Percentiles rank a stretch among this genome's conserved stretches.
phyloP scores from a whole-genome alignment of 2,329 filamentous ascomycete genomes.

The Colletotrichum sp. region DNA sequence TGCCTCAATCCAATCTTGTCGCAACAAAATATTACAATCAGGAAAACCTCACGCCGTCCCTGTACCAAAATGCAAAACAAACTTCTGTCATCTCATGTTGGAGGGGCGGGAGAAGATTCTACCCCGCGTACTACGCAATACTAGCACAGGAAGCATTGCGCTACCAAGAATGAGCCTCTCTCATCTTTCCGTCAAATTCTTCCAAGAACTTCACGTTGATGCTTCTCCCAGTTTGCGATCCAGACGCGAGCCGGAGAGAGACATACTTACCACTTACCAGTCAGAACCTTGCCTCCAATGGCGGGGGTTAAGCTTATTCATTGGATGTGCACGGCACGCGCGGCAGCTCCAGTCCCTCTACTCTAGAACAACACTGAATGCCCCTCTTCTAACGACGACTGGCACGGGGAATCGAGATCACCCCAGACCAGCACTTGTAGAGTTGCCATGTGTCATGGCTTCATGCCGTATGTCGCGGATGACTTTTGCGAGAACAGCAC shows the following conservation, averaged over 20 bases:
- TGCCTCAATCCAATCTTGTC: too few relatives aligned
- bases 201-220: not conserved
- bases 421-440: not conserved
- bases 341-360: not conserved
- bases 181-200: not conserved
- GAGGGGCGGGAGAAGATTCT: not conserved
- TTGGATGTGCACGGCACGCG: not conserved
- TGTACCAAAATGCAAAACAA: not conserved
- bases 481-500: not conserved
- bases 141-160: not conserved
- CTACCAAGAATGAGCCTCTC: not conserved
- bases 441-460: not conserved
- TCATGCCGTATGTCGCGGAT: not conserved
- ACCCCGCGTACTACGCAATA: not conserved
- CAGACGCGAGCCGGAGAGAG: not conserved
- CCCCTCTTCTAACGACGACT: not conserved
- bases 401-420: not conserved
- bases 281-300: not conserved
- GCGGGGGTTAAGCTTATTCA: not conserved
- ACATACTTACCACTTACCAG: not conserved
- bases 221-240: not conserved
- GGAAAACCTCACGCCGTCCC: not conserved
- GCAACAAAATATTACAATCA: not conserved
- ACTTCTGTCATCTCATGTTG: constrained; percentile 9
- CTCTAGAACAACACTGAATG: not conserved